Percentiles rank a stretch among this genome's conserved stretches.
These are phyloP conservation scores for Chalciporus piperatus DNA, from an alignment of 768 basidiomycete genomes.

Conservation along the genomic window DNA sequence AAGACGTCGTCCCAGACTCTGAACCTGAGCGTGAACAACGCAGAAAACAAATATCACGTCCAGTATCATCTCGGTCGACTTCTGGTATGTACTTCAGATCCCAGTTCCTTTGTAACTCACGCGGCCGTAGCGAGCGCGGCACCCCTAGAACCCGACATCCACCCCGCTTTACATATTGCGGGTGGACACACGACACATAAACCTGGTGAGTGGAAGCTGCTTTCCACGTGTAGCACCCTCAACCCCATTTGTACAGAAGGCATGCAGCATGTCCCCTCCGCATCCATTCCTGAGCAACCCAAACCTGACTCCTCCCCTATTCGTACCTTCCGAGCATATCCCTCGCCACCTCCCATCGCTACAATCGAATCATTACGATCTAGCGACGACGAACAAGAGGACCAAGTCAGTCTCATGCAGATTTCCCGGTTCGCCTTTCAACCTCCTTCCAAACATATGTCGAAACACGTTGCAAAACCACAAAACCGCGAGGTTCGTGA, in stretches of 20 bases:
- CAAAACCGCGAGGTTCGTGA: not conserved
- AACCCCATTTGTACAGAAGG: not conserved
- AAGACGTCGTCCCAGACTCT: constrained; percentile 61
- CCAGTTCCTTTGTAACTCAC: too few species aligned
- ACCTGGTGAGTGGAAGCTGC: not conserved
- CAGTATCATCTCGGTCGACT: not conserved
- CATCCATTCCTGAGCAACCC: not conserved
- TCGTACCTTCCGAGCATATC: not conserved
- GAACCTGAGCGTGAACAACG: constrained; percentile 63
- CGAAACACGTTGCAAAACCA: not conserved
- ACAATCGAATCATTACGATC: constrained; percentile 1
- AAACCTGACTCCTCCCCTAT: not conserved
- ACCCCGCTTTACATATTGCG: not conserved
- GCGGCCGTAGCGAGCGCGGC: not conserved
- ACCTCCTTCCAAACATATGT: not conserved
- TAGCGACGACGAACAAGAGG: constrained; percentile 26
- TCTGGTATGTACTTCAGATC: not conserved
- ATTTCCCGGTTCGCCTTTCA: constrained; percentile 43
- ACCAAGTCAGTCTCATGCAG: constrained; percentile 20
- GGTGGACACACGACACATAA: not conserved
- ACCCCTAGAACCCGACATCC: not conserved
- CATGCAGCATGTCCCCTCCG: not conserved
- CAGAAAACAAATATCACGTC: constrained; percentile 7
- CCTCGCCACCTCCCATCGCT: constrained; percentile 11
- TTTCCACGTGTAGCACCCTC: not conserved